phyloP scores from a whole-genome alignment of 148 eudicot genomes.

The Rhododendron ferrugineum region DNA sequence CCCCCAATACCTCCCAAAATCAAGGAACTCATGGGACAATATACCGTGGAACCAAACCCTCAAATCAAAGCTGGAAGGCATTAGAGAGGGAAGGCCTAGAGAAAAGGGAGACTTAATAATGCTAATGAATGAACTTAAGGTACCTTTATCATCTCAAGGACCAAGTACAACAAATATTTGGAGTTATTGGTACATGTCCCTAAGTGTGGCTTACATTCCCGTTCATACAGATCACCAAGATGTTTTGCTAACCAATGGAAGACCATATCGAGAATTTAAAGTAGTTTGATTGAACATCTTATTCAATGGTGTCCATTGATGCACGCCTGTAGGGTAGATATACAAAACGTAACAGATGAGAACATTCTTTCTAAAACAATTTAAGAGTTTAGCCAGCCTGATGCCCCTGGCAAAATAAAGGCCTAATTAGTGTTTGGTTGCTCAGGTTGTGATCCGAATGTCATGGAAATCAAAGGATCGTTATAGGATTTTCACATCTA shows the following conservation, averaged over 20 bases:
- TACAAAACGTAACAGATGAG: background rate
- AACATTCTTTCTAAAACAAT: background rate
- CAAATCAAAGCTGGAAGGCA: background rate
- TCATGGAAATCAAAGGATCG: background rate
- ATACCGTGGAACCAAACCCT: background rate
- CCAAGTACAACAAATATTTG: background rate
- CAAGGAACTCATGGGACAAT: background rate
- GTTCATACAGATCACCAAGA: background rate
- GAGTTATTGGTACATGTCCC: background rate
- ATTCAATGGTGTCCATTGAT: background rate
- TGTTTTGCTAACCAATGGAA: background rate
- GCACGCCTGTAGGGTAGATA: background rate
- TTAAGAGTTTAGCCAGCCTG: slow-evolving; percentile 1
- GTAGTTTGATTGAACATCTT: background rate
- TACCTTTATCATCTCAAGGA: background rate
- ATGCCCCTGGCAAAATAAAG: background rate
- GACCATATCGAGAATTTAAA: background rate
- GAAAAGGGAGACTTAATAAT: background rate
- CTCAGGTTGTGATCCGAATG: background rate
- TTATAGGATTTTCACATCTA: background rate
- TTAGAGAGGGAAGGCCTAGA: background rate
- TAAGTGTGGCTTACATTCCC: background rate
- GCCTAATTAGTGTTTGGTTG: background rate
- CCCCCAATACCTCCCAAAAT: background rate
- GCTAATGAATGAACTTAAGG: background rate